Percentiles rank a stretch among this genome's conserved stretches.
phyloP scores from a whole-genome alignment of 495 filamentous ascomycete genomes.

The Penicillium atrosanguineum region DNA sequence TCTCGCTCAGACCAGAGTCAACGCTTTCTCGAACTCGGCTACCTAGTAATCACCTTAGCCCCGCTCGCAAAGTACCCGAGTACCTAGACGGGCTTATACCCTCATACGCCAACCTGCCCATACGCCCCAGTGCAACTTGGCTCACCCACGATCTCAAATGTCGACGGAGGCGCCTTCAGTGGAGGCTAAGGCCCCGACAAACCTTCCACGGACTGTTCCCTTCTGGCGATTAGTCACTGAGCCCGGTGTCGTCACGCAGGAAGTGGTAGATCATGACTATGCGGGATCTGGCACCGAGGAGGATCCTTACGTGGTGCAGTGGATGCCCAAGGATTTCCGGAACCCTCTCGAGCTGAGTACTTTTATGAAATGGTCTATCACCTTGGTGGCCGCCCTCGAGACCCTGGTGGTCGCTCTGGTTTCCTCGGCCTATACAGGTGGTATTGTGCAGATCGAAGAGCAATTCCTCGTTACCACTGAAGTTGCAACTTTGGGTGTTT shows the following conservation, averaged over 20 bases:
- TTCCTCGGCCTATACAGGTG: slow-evolving; percentile 69
- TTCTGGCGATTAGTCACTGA: slow-evolving; percentile 40
- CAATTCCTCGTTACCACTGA: slow-evolving; percentile 54
- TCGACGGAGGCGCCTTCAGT: slow-evolving; percentile 10
- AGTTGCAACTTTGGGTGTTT: slow-evolving; percentile 60
- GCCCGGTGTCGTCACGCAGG: slow-evolving; percentile 46
- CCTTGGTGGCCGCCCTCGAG: slow-evolving; percentile 58
- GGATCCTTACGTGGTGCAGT: slow-evolving; percentile 68
- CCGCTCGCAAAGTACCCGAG: neutral
- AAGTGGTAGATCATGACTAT: slow-evolving; percentile 55
- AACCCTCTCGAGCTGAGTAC: slow-evolving; percentile 61
- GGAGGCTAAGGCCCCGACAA: slow-evolving; percentile 6
- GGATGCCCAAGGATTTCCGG: slow-evolving; percentile 62
- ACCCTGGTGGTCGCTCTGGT: slow-evolving; percentile 69
- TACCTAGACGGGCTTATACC: neutral
- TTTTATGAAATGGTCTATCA: slow-evolving; percentile 64
- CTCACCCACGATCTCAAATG: neutral
- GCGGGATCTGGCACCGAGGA: slow-evolving; percentile 63
- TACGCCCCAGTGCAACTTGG: too few relatives aligned
- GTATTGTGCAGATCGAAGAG: slow-evolving; percentile 52
- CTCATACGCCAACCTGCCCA: neutral
- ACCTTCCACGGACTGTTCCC: slow-evolving; percentile 19
- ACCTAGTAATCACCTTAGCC: neutral
- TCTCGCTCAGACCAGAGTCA: too few relatives aligned
- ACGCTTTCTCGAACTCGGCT: neutral